Evolutionary conservation across 768 basidiomycete genomes (phyloP).

Genomic region (Leucocoprinus leucothites): DNA sequence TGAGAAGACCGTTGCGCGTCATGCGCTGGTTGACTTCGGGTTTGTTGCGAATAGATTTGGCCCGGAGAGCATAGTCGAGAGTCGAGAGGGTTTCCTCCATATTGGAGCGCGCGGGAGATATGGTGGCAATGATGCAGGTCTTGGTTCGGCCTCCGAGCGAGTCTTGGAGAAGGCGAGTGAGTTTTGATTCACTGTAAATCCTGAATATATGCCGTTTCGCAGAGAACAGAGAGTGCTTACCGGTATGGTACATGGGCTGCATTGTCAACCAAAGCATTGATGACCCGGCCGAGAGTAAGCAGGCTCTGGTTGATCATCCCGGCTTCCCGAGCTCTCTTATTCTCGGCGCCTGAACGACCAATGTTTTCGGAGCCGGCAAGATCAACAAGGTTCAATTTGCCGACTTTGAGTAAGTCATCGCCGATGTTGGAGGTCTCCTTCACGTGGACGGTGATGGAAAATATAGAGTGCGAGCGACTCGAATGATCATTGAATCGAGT

Average conservation of each 20-base stretch:
- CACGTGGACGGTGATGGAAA: slow-evolving; percentile 92
- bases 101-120: slow-evolving; percentile 90
- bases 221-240: slow-evolving; percentile 33
- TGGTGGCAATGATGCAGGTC: slow-evolving; percentile 95
- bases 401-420: slow-evolving; percentile 88
- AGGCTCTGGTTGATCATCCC: slow-evolving; percentile 99
- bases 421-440: slow-evolving; percentile 78
- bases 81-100: slow-evolving; percentile 98
- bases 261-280: slow-evolving; percentile 92
- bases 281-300: slow-evolving; percentile 94
- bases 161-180: slow-evolving; percentile 96
- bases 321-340: slow-evolving; percentile 92
- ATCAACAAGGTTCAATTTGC: slow-evolving; percentile 96
- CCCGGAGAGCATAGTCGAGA: slow-evolving; percentile 92
- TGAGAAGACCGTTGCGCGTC: slow-evolving; percentile 87
- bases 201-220: slow-evolving; percentile 1
- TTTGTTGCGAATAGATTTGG: slow-evolving; percentile 92
- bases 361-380: slow-evolving; percentile 98
- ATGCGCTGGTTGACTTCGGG: slow-evolving; percentile 95
- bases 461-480: slow-evolving; percentile 96
- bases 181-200: slow-evolving; percentile 80
- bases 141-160: slow-evolving; percentile 97
- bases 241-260: slow-evolving; percentile 93
- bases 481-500: slow-evolving; percentile 99
- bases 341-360: slow-evolving; percentile 91